Percentiles rank a stretch among this genome's conserved stretches.
Conservation (phyloP, 2,329 filamentous ascomycete genomes). For the Trichoderma oligosporum region DNA sequence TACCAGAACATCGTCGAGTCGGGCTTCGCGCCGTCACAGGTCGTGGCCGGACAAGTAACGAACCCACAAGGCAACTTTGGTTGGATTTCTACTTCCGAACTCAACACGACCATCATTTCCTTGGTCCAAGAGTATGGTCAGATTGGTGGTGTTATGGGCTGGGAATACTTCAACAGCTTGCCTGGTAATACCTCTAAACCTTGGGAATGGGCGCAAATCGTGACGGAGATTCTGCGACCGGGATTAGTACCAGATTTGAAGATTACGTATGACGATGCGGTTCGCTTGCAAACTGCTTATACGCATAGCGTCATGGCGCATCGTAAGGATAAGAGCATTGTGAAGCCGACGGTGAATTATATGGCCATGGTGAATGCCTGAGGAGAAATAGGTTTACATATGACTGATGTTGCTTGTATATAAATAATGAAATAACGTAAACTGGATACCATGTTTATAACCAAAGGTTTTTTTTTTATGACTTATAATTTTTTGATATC, state of each 20-base stretch:
- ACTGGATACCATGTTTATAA: not conserved
- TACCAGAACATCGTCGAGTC: constrained; percentile 47
- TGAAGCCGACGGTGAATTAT: constrained; percentile 11
- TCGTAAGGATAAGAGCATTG: not conserved
- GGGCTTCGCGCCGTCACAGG: constrained; percentile 66
- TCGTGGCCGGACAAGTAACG: constrained; percentile 76
- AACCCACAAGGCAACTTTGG: constrained; percentile 59
- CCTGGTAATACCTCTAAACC: constrained; percentile 51
- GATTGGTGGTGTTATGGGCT: constrained; percentile 84
- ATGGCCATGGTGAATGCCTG: constrained; percentile 15
- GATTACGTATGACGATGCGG: constrained; percentile 20
- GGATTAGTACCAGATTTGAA: constrained; percentile 18
- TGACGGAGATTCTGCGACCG: constrained; percentile 29
- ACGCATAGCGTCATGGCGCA: constrained; percentile 7
- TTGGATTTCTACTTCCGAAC: constrained; percentile 43
- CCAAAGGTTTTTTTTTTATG: not conserved
- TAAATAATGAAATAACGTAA: too few species aligned
- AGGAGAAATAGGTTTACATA: too few species aligned
- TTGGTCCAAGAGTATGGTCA: constrained; percentile 51
- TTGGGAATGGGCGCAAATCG: constrained; percentile 68
- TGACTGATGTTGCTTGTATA: not conserved
- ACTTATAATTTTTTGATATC: too few species aligned
- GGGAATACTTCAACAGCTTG: constrained; percentile 78
- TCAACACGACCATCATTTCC: constrained; percentile 40
- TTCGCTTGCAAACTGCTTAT: constrained; percentile 19